Percentiles rank a stretch among this genome's conserved stretches.
Evolutionary conservation across 2,329 filamentous ascomycete genomes (phyloP).

Genomic region (Cladosporium sp.): DNA sequence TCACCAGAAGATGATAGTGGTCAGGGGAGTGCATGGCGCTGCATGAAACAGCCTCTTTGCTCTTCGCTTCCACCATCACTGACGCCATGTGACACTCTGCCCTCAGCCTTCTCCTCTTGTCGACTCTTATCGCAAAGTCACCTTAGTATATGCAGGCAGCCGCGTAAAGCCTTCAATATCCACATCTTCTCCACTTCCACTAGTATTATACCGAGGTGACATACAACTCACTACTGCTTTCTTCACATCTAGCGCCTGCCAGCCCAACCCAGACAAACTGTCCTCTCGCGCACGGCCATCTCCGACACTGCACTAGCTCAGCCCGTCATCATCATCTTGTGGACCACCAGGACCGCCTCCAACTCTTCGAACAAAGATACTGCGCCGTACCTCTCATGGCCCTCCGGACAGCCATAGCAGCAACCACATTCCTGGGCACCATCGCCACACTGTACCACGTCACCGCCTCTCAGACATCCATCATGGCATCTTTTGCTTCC

Average conservation of each 20-base stretch:
- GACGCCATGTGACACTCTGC: not conserved
- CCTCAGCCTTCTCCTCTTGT: not conserved
- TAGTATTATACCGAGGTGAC: not conserved
- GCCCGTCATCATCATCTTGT: slow-evolving; percentile 4
- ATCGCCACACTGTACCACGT: slow-evolving; percentile 18
- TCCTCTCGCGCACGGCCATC: slow-evolving; percentile 5
- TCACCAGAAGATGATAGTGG: not conserved
- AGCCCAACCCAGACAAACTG: not conserved
- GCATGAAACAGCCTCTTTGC: slow-evolving; percentile 6
- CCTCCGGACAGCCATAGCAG: slow-evolving; percentile 13
- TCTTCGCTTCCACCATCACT: slow-evolving; percentile 2
- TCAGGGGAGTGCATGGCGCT: slow-evolving; percentile 4
- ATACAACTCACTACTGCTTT: not conserved
- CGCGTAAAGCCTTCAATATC: not conserved
- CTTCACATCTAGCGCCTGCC: not conserved
- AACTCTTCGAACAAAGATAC: not conserved
- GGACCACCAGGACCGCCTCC: not conserved
- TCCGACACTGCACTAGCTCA: slow-evolving; percentile 5
- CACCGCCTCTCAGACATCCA: slow-evolving; percentile 8
- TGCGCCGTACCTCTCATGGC: slow-evolving; percentile 14
- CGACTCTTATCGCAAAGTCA: not conserved
- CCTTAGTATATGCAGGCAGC: not conserved
- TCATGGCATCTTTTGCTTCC: not conserved
- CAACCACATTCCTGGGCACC: slow-evolving; percentile 17
- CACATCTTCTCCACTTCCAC: not conserved